These are phyloP conservation scores for Backusella mclennaniae DNA, from an alignment of 192 early-diverging fungal species.

Conservation along the genomic window DNA sequence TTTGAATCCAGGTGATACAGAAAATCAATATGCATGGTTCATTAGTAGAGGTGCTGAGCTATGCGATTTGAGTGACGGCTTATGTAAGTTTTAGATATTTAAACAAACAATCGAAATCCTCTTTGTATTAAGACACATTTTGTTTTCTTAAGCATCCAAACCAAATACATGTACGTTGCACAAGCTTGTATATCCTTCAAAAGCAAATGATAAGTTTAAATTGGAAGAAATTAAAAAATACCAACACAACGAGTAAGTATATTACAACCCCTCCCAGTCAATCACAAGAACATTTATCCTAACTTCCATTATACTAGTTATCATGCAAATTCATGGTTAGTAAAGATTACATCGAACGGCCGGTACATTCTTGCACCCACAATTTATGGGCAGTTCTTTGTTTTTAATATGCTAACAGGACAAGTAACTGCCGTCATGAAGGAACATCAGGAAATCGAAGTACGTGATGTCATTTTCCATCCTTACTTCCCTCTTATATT, in stretches of 20 bases:
- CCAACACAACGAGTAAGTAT: conserved; percentile 73
- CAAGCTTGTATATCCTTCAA: conserved; percentile 80
- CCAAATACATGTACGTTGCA: conserved; percentile 89
- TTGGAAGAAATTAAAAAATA: conserved; percentile 76
- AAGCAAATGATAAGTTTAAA: conserved; percentile 65
- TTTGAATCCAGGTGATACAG: conserved; percentile 17
- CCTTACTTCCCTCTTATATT: conserved; percentile 76
- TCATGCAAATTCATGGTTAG: conserved; percentile 93
- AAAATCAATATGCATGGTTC: conserved; percentile 68
- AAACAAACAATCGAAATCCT: neutral
- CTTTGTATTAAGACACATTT: neutral
- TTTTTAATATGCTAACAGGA: conserved; percentile 78
- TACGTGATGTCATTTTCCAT: conserved; percentile 92
- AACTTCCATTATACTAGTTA: conserved; percentile 46
- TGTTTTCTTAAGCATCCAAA: conserved; percentile 54
- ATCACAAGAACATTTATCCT: neutral
- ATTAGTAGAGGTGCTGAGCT: conserved; percentile 89
- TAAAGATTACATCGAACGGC: conserved; percentile 84
- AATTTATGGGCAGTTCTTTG: conserved; percentile 83
- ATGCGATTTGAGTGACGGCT: conserved; percentile 75
- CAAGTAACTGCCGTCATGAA: conserved; percentile 74
- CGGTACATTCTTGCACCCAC: conserved; percentile 90
- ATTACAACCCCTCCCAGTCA: too few species aligned
- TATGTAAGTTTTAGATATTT: conserved; percentile 51
- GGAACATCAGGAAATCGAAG: conserved; percentile 90